Evolutionary conservation across 108 stramenopile species (phyloP).

Genomic region (Nitzschia putrida): DNA sequence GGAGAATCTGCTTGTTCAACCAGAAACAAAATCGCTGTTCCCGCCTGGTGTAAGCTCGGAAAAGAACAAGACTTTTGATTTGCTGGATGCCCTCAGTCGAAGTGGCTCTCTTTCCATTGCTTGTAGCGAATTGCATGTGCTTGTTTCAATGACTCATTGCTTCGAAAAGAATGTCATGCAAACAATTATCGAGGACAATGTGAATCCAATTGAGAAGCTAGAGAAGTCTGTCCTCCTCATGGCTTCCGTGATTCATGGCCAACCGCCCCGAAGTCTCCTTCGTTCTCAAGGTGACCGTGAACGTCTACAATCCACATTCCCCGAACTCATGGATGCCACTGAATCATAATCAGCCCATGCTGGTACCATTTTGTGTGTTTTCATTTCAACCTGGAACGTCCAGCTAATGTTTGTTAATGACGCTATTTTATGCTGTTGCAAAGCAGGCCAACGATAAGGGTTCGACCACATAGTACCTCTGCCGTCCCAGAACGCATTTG

Average conservation of each 20-base stretch:
- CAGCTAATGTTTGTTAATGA: no score
- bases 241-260: conserved; percentile 59
- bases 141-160: conserved; percentile 83
- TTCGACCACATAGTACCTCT: no score
- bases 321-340: conserved; percentile 6
- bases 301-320: conserved; percentile 23
- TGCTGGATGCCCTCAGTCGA: conserved; percentile 81
- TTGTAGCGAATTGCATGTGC: conserved; percentile 76
- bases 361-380: no score
- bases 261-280: conserved; percentile 9
- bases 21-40: conserved; percentile 7
- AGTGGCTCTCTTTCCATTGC: conserved; percentile 76
- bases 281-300: conserved; percentile 2
- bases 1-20: conserved; percentile 47
- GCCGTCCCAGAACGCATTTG: no score
- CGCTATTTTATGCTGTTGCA: no score
- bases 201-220: conserved; percentile 87
- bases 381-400: no score
- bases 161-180: conserved; percentile 81
- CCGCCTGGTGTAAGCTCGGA: conserved; percentile 43
- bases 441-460: no score
- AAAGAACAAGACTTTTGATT: conserved; percentile 81
- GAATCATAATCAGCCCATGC: no score
- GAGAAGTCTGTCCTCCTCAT: conserved; percentile 77
- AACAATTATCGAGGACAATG: conserved; percentile 78